Conservation (phyloP, 345 rosid species). For the Isatis tinctoria region DNA sequence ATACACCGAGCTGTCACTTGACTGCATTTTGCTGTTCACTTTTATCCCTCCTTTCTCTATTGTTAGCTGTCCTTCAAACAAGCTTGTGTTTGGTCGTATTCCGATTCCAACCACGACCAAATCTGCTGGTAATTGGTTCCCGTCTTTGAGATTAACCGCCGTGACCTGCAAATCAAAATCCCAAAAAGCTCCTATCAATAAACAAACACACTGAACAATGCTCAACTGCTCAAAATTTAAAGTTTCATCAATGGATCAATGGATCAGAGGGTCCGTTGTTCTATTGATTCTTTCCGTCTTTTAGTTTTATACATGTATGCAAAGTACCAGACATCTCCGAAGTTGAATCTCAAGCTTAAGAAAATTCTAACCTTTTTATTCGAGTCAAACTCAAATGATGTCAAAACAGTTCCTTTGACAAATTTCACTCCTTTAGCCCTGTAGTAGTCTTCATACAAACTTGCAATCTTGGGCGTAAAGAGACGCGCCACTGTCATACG, state of each 20-base stretch:
- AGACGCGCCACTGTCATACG: conserved; percentile 75
- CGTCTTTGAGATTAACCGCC: conserved; percentile 81
- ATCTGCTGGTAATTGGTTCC: conserved; percentile 61
- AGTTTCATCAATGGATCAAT: background rate
- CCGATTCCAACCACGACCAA: conserved; percentile 94
- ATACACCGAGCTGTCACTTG: conserved; percentile 79
- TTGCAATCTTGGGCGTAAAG: conserved; percentile 84
- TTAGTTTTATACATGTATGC: background rate
- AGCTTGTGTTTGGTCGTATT: conserved; percentile 88
- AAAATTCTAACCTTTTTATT: conserved; percentile 46
- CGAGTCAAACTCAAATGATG: conserved; percentile 69
- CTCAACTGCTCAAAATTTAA: background rate
- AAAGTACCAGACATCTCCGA: background rate
- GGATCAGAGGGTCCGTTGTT: conserved; percentile 5
- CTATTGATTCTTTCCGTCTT: background rate
- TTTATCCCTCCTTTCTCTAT: conserved; percentile 94
- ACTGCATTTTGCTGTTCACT: conserved; percentile 76
- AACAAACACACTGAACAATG: background rate
- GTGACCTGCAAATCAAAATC: conserved; percentile 51
- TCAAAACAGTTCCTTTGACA: conserved; percentile 78
- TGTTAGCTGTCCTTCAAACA: conserved; percentile 84
- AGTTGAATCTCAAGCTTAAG: conserved; percentile 4
- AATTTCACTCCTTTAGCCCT: conserved; percentile 75
- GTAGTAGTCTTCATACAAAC: conserved; percentile 69
- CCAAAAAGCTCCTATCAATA: conserved; percentile 2